Base-by-base conservation (phyloP, 179 eudicot species). In the Dionaea muscipula region DNA sequence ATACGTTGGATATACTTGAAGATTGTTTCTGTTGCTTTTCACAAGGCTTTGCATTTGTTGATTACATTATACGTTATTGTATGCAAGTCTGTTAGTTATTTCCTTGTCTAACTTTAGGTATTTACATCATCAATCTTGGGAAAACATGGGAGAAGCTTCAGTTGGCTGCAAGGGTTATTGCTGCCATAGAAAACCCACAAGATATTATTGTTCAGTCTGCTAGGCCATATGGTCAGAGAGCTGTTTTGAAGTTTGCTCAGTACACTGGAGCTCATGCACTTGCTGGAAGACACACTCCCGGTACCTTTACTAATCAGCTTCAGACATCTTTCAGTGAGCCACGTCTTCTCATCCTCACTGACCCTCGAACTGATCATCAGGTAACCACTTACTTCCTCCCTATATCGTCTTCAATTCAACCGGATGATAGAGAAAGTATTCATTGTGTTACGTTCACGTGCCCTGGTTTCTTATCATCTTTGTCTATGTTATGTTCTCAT, bases 171-270 rank as follows among this genome's bases (percentile, higher is more conserved):
- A 77, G 91, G 71, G 88, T 85, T 45, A 85, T 85, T 49, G 91
- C 80, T 35, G 84, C 88, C 0, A 79, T 85, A 49, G 96, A 88
- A 67, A 80, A 88, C 63, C 96, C 96, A 0, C 79, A 82, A 53
- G 96, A 85, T 37, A 88, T 88, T 12, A 82, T 88, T 63, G 94
- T 88, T 46, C 94, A 87, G 47, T 87, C 96, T 56, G 96, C 96
- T 47, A 78, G 94, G 28, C 67, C 75, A 1, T 68, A 68, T 22
- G 77, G 77, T 68, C 73, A 72, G 56, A 68, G 73, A 27, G 55
- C 96, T 25, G 96, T 88, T 17, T 57, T 85, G 57, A 68, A 73
- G 60, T 69, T 73, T 61, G 71, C 74, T 12, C 71, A 73, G 52
- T 68, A 73, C 71, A 65, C 74, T 28, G 74, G 71, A 22, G 70